Evolutionary conservation across 129 eudicot species (phyloP).

Genomic region (Smallanthus sonchifolius): DNA sequence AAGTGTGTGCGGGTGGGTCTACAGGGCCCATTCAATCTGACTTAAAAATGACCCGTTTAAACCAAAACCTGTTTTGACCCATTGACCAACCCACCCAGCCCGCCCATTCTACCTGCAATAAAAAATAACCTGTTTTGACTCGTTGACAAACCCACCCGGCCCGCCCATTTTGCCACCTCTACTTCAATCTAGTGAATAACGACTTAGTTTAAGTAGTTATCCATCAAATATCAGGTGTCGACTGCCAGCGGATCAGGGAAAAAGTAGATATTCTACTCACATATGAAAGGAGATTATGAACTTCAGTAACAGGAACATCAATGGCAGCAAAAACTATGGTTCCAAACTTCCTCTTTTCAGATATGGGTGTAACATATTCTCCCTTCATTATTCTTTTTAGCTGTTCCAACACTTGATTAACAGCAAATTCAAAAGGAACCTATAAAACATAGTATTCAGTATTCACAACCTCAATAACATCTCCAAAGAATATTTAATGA

Average conservation of each 20-base stretch:
- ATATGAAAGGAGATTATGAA: constrained; percentile 46
- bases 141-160: not conserved
- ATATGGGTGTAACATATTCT: constrained; percentile 57
- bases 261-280: constrained; percentile 42
- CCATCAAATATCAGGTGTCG: not conserved
- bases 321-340: constrained; percentile 79
- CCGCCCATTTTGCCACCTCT: not conserved
- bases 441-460: constrained; percentile 10
- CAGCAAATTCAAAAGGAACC: constrained; percentile 85
- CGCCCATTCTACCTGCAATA: no score
- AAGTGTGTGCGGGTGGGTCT: not conserved
- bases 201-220: not conserved
- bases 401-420: constrained; percentile 56
- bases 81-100: not conserved
- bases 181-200: not conserved
- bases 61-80: not conserved
- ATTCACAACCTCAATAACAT: constrained; percentile 8
- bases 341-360: constrained; percentile 64
- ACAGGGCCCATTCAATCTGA: not conserved
- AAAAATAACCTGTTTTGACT: not conserved
- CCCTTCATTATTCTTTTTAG: constrained; percentile 66
- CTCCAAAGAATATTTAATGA: not conserved
- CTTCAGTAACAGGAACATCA: constrained; percentile 53
- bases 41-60: not conserved
- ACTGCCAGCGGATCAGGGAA: not conserved